phyloP scores from a whole-genome alignment of 768 basidiomycete genomes.

The Podaxis sp. region DNA sequence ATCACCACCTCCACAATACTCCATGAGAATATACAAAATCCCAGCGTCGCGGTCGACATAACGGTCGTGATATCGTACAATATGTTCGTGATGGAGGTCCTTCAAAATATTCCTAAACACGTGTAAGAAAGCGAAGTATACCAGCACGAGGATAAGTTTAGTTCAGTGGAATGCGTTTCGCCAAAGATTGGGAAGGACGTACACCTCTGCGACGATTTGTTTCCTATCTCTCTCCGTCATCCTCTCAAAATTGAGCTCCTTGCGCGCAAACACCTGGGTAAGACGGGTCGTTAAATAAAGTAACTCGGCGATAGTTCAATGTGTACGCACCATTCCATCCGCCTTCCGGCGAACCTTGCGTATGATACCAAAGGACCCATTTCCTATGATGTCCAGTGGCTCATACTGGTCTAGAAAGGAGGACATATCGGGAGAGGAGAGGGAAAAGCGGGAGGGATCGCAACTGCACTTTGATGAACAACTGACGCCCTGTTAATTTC shows the following conservation, averaged over 20 bases:
- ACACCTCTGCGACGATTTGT: slow-evolving; percentile 99
- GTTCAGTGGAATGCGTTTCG: not conserved
- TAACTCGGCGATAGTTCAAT: not conserved
- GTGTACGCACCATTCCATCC: slow-evolving; percentile 70
- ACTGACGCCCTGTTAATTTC: not conserved
- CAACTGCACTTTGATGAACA: not conserved
- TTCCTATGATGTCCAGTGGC: slow-evolving; percentile 89
- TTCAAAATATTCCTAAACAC: slow-evolving; percentile 86
- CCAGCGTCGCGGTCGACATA: slow-evolving; percentile 87
- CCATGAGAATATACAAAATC: slow-evolving; percentile 97
- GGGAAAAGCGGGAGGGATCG: slow-evolving; percentile 17
- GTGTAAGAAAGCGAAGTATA: not conserved
- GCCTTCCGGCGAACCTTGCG: slow-evolving; percentile 86
- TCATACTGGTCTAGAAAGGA: slow-evolving; percentile 80
- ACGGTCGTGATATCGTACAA: slow-evolving; percentile 93
- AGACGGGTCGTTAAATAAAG: not conserved
- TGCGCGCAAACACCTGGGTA: slow-evolving; percentile 78
- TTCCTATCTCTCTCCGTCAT: slow-evolving; percentile 96
- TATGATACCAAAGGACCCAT: slow-evolving; percentile 97
- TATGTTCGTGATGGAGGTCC: slow-evolving; percentile 92
- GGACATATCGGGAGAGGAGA: slow-evolving; percentile 16
- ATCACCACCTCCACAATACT: slow-evolving; percentile 98
- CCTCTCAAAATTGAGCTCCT: slow-evolving; percentile 96
- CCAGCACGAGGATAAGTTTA: slow-evolving; percentile 3
- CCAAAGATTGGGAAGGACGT: slow-evolving; percentile 28